phyloP scores from a whole-genome alignment of 169 alveolate genomes.

The Theileria orientalis region DNA sequence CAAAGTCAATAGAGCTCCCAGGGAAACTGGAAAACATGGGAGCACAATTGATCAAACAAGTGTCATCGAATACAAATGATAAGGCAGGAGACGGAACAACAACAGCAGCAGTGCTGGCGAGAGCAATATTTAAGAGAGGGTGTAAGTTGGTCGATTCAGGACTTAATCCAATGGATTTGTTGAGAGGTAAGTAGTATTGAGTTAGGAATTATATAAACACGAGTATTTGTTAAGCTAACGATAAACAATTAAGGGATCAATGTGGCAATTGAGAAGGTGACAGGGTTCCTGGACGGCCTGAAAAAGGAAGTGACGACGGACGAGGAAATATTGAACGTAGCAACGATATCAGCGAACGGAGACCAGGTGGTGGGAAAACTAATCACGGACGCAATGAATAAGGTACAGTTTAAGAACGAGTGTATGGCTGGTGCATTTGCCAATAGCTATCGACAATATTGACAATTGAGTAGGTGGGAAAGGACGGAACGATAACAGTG shows the following conservation, averaged over 20 bases:
- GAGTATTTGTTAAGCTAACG: too few species aligned
- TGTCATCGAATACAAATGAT: constrained; percentile 96
- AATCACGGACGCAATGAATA: constrained; percentile 96
- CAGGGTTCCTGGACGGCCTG: constrained; percentile 70
- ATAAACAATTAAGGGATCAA: constrained; percentile 61
- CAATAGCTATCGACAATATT: not conserved
- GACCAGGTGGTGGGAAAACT: constrained; percentile 94
- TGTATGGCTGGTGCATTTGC: not conserved
- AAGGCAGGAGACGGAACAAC: constrained; percentile 99
- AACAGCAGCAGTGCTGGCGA: constrained; percentile 97
- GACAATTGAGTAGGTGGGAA: constrained; percentile 89
- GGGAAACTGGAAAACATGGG: constrained; percentile 94
- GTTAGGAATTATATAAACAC: constrained; percentile 63
- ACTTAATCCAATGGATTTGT: constrained; percentile 98
- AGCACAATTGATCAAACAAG: constrained; percentile 96
- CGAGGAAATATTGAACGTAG: constrained; percentile 89
- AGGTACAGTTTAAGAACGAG: constrained; percentile 39
- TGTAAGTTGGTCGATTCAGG: constrained; percentile 99
- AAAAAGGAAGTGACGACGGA: constrained; percentile 77
- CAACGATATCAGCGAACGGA: constrained; percentile 99
- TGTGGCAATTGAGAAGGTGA: constrained; percentile 71
- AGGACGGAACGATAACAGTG: constrained; percentile 97
- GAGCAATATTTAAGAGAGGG: constrained; percentile 98
- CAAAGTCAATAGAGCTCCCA: constrained; percentile 94
- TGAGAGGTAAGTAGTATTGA: constrained; percentile 90